Evolutionary conservation across 1,284 basidiomycete genomes (phyloP).

Genomic region (Paramarasmius palmivorus): DNA sequence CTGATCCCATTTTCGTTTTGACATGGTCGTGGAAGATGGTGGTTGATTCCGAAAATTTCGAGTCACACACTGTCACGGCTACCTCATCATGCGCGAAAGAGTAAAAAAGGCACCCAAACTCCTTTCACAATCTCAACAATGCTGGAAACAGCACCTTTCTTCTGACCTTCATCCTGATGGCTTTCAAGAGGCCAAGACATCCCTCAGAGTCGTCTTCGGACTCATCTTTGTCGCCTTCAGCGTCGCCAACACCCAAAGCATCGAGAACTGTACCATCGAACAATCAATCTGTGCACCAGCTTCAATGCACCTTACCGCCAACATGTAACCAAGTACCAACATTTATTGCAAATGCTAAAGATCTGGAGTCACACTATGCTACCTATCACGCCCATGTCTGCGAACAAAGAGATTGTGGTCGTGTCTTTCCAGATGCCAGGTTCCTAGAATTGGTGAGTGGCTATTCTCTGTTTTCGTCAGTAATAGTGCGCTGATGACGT

Average conservation of each 20-base stretch:
- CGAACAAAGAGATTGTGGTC: slow-evolving; percentile 63
- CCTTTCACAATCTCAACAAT: neutral
- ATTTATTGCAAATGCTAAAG: slow-evolving; percentile 56
- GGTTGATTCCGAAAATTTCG: neutral
- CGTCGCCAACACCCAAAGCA: slow-evolving; percentile 4
- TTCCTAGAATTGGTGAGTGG: slow-evolving; percentile 74
- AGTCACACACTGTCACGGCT: neutral
- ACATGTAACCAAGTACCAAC: slow-evolving; percentile 74
- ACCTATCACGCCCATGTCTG: slow-evolving; percentile 85
- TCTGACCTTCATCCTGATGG: neutral
- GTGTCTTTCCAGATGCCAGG: slow-evolving; percentile 84
- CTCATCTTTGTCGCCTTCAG: neutral
- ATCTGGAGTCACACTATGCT: slow-evolving; percentile 80
- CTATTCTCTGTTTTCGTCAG: slow-evolving; percentile 7
- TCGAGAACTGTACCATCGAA: slow-evolving; percentile 2
- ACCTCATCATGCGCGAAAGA: neutral
- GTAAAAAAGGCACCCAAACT: neutral
- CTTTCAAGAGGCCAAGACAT: slow-evolving; percentile 5
- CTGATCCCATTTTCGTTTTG: slow-evolving; percentile 77
- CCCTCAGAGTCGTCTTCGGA: neutral
- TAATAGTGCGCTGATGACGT: neutral
- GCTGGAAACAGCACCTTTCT: neutral
- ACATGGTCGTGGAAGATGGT: slow-evolving; percentile 39
- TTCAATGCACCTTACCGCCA: slow-evolving; percentile 77
- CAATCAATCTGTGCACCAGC: slow-evolving; percentile 29